Base-by-base conservation (phyloP, 2,329 filamentous ascomycete genomes). In the Phialophora tarda region DNA sequence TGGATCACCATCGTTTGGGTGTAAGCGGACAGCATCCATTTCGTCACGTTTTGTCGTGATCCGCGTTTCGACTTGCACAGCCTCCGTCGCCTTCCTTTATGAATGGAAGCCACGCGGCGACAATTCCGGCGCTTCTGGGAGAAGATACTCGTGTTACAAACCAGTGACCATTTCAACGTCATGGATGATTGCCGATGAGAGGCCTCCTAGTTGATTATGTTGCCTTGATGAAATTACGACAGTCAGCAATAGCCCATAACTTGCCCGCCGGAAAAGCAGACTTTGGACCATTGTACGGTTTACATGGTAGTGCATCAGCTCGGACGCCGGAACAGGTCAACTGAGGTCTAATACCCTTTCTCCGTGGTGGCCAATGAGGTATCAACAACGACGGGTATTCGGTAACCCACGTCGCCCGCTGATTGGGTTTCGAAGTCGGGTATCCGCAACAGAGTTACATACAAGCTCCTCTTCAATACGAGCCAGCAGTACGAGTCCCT, bases 21-120 rank as follows among this genome's bases (percentile, higher is more conserved):
- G 58, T 12, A 65, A 23, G 34, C 63, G 63, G 50, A 65, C 32
- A 23, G 63, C 63, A 30, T 65, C 59, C 63, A 63, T 65, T 21
- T 32, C 58, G 56, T 23, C 32, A 10, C 51, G 51, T 32, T 24
- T 32, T 11, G 51, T n/a, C 51, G 51, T 54, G 26, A 54, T 54
- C 17, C 3, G 21, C 51, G 51, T 54, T 26, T 54, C 26, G 26
- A 54, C 26, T 12, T 50, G 47, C 47, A 23, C 47, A 21, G 47
- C 7, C 23, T 50, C 4, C 11, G 5, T 32, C 11, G 26, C 21
- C 23, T 32, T 28, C 51, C 7, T 26, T 32, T 54, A 28, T 54
- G 51, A 32, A 26, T 54, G 8, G 26, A 14, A 30, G 26, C 51
- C 26, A 54, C 17, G 26, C 26, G 51, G 51, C 51, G 14, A 54